phyloP scores from a whole-genome alignment of 2,329 filamentous ascomycete genomes.

The Scedosporium boydii region DNA sequence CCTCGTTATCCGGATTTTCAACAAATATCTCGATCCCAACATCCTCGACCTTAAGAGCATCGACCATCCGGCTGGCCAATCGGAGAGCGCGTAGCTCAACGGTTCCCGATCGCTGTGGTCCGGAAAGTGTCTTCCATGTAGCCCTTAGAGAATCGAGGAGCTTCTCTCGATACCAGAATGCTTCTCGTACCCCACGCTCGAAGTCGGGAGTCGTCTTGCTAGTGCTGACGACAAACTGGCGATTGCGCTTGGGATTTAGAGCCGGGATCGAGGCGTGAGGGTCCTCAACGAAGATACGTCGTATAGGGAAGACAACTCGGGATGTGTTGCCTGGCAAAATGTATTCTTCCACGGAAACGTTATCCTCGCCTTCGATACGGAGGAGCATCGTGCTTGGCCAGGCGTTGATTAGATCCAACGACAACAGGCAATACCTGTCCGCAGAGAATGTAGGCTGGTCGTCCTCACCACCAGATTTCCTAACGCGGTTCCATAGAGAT shows the following conservation, averaged over 20 bases:
- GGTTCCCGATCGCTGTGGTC: conserved; percentile 47
- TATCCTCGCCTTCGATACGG: conserved; percentile 45
- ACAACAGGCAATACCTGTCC: conserved; percentile 65
- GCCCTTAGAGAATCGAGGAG: conserved; percentile 63
- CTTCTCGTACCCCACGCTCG: conserved; percentile 68
- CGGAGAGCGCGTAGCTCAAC: conserved; percentile 71
- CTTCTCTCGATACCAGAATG: conserved; percentile 85
- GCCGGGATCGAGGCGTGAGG: conserved; percentile 70
- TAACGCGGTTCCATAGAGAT: conserved; percentile 44
- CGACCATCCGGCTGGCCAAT: conserved; percentile 69
- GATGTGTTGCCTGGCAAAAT: conserved; percentile 61
- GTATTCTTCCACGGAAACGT: conserved; percentile 39
- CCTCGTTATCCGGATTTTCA: conserved; percentile 18
- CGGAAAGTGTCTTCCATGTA: conserved; percentile 54
- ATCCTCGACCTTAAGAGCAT: conserved; percentile 73
- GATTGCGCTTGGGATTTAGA: conserved; percentile 69
- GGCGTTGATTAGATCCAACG: conserved; percentile 79
- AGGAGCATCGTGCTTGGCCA: conserved; percentile 76
- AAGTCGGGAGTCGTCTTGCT: conserved; percentile 69
- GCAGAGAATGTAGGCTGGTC: conserved; percentile 25
- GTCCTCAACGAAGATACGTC: conserved; percentile 65
- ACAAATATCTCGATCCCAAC: conserved; percentile 58
- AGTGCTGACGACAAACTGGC: conserved; percentile 86
- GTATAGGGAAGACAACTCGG: conserved; percentile 67
- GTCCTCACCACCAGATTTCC: background rate